Evolutionary conservation across 805 yeast species (phyloP).

Genomic region (Candida ponderosae): DNA sequence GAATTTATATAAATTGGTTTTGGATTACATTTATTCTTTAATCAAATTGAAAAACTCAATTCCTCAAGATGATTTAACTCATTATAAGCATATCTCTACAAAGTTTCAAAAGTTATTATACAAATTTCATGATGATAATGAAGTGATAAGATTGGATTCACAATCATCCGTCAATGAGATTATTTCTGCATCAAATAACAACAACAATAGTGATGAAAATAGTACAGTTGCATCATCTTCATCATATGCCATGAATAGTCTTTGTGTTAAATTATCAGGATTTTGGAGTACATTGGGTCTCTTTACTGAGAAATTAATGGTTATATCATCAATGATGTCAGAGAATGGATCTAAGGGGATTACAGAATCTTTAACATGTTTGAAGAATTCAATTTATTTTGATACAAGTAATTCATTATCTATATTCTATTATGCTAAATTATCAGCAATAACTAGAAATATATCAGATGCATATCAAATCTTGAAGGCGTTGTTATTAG

Average conservation of each 20-base stretch:
- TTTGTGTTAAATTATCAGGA: background rate
- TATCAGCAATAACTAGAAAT: constrained; percentile 35
- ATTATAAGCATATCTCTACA: constrained; percentile 4
- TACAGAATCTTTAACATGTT: constrained; percentile 1
- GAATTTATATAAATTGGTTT: constrained; percentile 4
- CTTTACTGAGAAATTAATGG: background rate
- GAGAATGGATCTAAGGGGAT: background rate
- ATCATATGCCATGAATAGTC: too few relatives aligned
- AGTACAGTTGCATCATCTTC: background rate
- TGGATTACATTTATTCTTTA: constrained; percentile 3
- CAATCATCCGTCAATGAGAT: background rate
- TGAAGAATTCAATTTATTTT: constrained; percentile 12
- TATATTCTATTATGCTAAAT: constrained; percentile 38
- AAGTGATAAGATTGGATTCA: constrained; percentile 1
- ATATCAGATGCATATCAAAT: constrained; percentile 35
- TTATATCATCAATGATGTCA: background rate
- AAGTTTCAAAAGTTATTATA: constrained; percentile 7
- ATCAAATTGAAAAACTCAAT: background rate
- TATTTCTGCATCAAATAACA: too few relatives aligned
- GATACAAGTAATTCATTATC: constrained; percentile 1
- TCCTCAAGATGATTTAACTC: constrained; percentile 7
- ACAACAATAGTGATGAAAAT: too few relatives aligned
- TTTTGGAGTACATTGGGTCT: background rate
- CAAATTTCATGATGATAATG: constrained; percentile 7
- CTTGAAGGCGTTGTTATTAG: constrained; percentile 36